Conservation (phyloP, 352 stramenopile species). For the Phytopythium vexans region DNA sequence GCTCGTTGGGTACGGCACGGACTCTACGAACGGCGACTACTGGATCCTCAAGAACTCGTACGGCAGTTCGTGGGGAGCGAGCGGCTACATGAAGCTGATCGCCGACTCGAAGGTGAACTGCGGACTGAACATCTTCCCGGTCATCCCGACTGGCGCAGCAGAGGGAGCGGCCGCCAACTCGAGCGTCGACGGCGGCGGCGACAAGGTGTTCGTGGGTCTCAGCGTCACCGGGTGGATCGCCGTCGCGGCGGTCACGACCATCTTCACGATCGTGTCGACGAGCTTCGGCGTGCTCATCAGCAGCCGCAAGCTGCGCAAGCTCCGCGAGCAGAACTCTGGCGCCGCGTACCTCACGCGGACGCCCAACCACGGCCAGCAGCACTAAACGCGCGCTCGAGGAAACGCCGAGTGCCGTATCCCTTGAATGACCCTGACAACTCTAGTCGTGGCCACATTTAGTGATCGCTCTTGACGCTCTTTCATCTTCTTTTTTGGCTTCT, state of each 20-base stretch:
- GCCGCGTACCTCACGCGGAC: constrained; percentile 31
- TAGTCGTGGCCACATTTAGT: too few relatives aligned
- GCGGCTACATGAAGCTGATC: constrained; percentile 62
- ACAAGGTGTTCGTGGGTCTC: constrained; percentile 57
- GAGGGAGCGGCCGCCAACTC: constrained; percentile 29
- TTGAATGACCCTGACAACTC: too few relatives aligned
- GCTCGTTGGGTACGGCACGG: constrained; percentile 72
- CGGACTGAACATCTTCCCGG: constrained; percentile 75
- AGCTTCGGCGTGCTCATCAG: constrained; percentile 45
- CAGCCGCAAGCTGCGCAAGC: constrained; percentile 30
- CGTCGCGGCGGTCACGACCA: constrained; percentile 41
- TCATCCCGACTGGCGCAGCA: constrained; percentile 58
- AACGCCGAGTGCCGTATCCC: too few relatives aligned
- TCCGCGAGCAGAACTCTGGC: constrained; percentile 49
- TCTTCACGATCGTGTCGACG: constrained; percentile 51
- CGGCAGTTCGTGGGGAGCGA: constrained; percentile 58
- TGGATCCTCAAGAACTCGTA: constrained; percentile 87
- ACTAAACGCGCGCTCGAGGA: too few relatives aligned
- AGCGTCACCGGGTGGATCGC: constrained; percentile 54
- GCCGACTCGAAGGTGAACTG: constrained; percentile 75
- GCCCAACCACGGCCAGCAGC: neutral
- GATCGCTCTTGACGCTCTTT: too few relatives aligned
- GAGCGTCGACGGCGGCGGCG: constrained; percentile 61
- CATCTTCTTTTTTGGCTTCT: too few relatives aligned
- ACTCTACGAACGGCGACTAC: constrained; percentile 54